phyloP scores from a whole-genome alignment of 129 eudicot species.

The Flaveria brownii region DNA sequence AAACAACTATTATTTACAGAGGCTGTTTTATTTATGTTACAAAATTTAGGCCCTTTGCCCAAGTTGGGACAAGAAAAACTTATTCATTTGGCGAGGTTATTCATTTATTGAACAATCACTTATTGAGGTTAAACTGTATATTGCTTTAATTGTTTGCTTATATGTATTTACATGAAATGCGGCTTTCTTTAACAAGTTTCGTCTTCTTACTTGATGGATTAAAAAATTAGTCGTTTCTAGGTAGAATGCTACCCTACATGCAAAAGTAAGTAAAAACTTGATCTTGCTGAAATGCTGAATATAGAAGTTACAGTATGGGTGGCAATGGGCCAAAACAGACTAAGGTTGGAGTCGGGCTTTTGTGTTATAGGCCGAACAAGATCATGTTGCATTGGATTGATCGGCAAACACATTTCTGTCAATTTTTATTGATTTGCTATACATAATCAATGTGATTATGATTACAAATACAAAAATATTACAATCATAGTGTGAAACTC shows the following conservation, averaged over 20 bases:
- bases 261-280: neutral
- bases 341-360: neutral
- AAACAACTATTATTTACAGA: neutral
- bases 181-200: neutral
- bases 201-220: slow-evolving; percentile 14
- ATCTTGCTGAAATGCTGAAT: neutral
- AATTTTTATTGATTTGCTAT: neutral
- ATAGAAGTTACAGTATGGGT: neutral
- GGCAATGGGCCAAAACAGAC: neutral
- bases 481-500: neutral
- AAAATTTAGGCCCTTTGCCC: neutral
- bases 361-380: neutral
- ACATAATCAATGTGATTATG: neutral
- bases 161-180: neutral
- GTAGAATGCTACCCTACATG: slow-evolving; percentile 10
- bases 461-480: neutral
- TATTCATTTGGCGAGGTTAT: neutral
- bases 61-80: neutral
- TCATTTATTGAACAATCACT: neutral
- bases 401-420: neutral
- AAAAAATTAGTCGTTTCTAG: slow-evolving; percentile 8
- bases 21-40: neutral
- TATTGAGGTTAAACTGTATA: neutral
- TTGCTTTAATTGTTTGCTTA: neutral
- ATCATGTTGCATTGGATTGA: neutral